Evolutionary conservation across 1,139 yeast species (phyloP), one percentile per base, ranked within the genome.

Genomic region (Kluyveromyces sp.): DNA sequence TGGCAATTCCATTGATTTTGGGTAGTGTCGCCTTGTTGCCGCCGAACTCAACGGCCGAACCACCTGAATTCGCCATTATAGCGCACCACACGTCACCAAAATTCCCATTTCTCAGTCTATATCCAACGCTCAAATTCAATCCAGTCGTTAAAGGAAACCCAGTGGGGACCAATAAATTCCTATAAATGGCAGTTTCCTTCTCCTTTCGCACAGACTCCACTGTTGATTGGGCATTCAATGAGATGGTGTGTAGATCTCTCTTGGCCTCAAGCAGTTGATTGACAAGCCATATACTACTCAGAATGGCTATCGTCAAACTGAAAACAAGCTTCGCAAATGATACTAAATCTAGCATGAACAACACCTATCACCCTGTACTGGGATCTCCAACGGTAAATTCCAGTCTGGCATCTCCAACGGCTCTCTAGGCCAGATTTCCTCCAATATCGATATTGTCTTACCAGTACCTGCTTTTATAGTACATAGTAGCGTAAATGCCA

Each of bases 21-120:
- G 48, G 16, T 13, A 38, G 34, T 20, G 36, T 31, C 19, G 38
- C 41, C 8, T 40, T 33, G 15, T 38, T 42, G 37, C 45, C 41
- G 4, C 29, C 30, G 36, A 58, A 54, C 17, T 44, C 42, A n/a
- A 58, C 40, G 32, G 48, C 47, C 3, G 49, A 42, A 1, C 45
- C 46, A 31, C 40, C 45, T 31, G 60, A 50, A 20, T 59, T 53
- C 18, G 54, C 58, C 63, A 68, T 58, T 7, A 62, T 59, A 17
- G 69, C 65, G 9, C 59, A 57, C 88, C 89, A 83, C 3, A 82
- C 61, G 61, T 82, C 94, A 53, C 77, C 72, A 45, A 82, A 62
- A 50, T 78, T 80, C 7, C 92, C 92, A 56, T 80, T 80, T 51
- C 92, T 68, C 17, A 81, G 54, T 53, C 76, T 78, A 61, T 80